Base-by-base conservation (phyloP, 371 early-diverging fungal species). In the Mortierella sp. region DNA sequence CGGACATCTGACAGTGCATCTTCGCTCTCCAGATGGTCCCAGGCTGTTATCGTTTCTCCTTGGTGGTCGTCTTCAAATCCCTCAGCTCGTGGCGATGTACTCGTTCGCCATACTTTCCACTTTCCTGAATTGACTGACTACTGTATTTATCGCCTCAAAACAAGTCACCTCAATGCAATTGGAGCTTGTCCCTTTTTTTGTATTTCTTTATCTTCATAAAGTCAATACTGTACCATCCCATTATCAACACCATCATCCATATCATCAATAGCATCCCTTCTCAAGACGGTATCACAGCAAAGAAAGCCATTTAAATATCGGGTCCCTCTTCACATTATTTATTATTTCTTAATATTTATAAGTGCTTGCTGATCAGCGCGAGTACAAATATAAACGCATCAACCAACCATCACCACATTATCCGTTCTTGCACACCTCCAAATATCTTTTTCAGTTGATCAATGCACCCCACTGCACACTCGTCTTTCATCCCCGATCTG, bases 391-490 rank as follows among this genome's bases (percentile, higher is more conserved):
- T n/a, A n/a, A n/a, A n/a, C n/a, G n/a, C n/a, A n/a, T n/a, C n/a
- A n/a, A n/a, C n/a, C n/a, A n/a, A n/a, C n/a, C n/a, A n/a, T n/a
- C 9, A 14, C 37, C 37, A 6, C 37, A 24, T 24, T 48, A 19
- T 21, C n/a, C 6, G 14, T 19, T n/a, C 12, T 7, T 24, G 11
- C 24, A 17, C 48, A 12, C 6, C 48, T 49, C 50, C 15, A 17
- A 21, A 21, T 42, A 24, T 32, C 37, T 21, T 11, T 12, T 3
- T 17, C 51, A 24, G 50, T 21, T 46, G 37, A 34, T 34, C 42
- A 17, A 75, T 76, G 76, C 75, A 75, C 60, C 64, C 59, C 15
- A 60, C 68, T 27, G 44, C 69, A 39, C 76, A 76, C 43, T 57
- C 76, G 28, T 60, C 69, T 15, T 58, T 69, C 32, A 48, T 64